Evolutionary conservation across 768 basidiomycete genomes (phyloP).

Genomic region (Boletus bicolor): DNA sequence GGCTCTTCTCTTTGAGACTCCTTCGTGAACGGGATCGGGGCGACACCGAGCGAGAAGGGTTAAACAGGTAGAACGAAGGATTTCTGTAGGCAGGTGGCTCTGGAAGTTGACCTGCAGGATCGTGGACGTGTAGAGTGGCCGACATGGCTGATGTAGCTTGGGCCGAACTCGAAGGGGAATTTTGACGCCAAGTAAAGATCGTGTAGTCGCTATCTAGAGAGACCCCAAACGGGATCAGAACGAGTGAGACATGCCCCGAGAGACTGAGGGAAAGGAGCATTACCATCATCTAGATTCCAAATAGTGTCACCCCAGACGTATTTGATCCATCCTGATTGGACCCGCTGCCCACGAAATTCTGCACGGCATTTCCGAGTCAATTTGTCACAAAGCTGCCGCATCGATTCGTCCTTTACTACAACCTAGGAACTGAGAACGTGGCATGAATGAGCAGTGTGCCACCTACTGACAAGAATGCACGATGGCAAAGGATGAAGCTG

Average conservation of each 20-base stretch:
- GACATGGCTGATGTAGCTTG: constrained; percentile 9
- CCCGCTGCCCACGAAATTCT: constrained; percentile 56
- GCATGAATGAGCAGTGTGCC: neutral
- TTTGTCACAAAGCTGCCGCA: constrained; percentile 64
- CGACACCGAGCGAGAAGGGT: constrained; percentile 20
- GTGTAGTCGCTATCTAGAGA: constrained; percentile 76
- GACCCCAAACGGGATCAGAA: neutral
- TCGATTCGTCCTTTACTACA: constrained; percentile 65
- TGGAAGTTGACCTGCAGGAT: constrained; percentile 59
- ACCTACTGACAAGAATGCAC: constrained; percentile 64
- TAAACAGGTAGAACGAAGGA: constrained; percentile 67
- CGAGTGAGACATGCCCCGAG: neutral
- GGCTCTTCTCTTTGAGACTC: constrained; percentile 41
- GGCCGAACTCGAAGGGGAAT: constrained; percentile 31
- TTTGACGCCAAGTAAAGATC: constrained; percentile 78
- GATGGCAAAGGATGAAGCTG: constrained; percentile 68
- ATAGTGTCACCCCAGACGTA: constrained; percentile 77
- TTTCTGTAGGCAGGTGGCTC: constrained; percentile 63
- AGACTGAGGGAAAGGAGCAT: constrained; percentile 11
- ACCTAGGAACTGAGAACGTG: constrained; percentile 7
- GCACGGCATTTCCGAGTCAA: constrained; percentile 63
- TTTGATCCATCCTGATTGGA: constrained; percentile 80
- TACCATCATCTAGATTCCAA: constrained; percentile 91
- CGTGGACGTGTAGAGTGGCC: constrained; percentile 55
- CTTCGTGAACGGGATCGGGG: constrained; percentile 30